Evolutionary conservation across 495 filamentous ascomycete genomes (phyloP).

Genomic region (Oleoguttula mirabilis): DNA sequence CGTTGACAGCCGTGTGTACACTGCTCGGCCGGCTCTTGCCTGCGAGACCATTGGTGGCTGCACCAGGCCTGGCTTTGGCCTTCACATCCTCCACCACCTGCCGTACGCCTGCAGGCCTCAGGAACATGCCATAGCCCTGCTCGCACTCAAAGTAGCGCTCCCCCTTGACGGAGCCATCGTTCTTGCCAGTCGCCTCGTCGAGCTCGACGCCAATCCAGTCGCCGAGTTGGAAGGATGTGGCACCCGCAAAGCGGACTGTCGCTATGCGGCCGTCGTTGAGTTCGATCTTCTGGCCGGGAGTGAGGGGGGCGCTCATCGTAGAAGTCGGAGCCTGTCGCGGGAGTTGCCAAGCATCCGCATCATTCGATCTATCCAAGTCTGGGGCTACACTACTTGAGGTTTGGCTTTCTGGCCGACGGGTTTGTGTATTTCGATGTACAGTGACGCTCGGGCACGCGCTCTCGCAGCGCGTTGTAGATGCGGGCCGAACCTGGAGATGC

Average conservation of each 20-base stretch:
- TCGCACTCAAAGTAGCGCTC: conserved; percentile 83
- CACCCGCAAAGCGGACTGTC: conserved; percentile 68
- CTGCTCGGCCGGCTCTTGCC: conserved; percentile 7
- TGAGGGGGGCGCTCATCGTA: conserved; percentile 26
- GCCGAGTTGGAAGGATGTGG: conserved; percentile 63
- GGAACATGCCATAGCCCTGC: conserved; percentile 76
- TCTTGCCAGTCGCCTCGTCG: conserved; percentile 73
- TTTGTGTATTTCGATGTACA: too few relatives aligned
- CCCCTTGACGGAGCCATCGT: conserved; percentile 84
- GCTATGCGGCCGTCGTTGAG: conserved; percentile 65
- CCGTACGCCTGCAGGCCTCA: conserved; percentile 49
- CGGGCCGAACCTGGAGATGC: too few relatives aligned
- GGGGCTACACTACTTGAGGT: too few relatives aligned
- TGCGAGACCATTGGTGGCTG: conserved; percentile 1
- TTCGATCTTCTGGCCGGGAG: conserved; percentile 49
- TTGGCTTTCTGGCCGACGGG: too few relatives aligned
- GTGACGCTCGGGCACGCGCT: too few relatives aligned
- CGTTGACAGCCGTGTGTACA: conserved; percentile 15
- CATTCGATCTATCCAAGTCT: too few relatives aligned
- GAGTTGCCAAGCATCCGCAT: too few relatives aligned
- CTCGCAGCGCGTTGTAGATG: too few relatives aligned
- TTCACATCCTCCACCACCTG: conserved; percentile 37
- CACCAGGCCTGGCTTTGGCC: conserved; percentile 4
- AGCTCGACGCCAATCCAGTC: conserved; percentile 90
- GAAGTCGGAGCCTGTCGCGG: too few relatives aligned